Evolutionary conservation across 164 flowering plant species (phyloP).

Genomic region (Vitis cinerea): DNA sequence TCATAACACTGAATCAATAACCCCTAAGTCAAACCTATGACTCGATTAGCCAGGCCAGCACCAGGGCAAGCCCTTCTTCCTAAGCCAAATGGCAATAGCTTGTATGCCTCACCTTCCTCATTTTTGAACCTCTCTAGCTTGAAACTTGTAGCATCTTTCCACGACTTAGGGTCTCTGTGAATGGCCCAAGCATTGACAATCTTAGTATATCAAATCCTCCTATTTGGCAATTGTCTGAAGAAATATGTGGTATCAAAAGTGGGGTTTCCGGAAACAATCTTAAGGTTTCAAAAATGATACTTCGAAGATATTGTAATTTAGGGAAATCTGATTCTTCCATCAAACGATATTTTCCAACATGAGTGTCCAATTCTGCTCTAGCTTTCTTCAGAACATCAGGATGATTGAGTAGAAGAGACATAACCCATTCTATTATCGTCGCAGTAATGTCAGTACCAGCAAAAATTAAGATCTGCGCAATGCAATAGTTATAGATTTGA

Average conservation of each 20-base stretch:
- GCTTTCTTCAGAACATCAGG: no score
- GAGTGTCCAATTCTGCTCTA: no score
- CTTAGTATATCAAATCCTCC: constrained; percentile 7
- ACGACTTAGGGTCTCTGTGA: constrained; percentile 5
- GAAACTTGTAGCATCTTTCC: constrained; percentile 9
- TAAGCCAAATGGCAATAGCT: constrained; percentile 6
- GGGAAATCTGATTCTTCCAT: no score
- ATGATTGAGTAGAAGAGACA: not conserved
- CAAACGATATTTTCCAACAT: no score
- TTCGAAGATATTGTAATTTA: no score
- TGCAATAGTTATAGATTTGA: not conserved
- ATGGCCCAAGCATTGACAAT: not conserved
- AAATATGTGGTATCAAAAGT: constrained; percentile 9
- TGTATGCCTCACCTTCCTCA: not conserved
- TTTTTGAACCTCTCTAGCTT: constrained; percentile 10
- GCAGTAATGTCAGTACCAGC: not conserved
- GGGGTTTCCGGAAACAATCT: constrained; percentile 8
- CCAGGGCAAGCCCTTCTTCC: constrained; percentile 12
- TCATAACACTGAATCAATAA: constrained; percentile 1
- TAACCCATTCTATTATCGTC: constrained; percentile 9
- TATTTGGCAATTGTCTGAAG: not conserved
- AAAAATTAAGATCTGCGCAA: not conserved
- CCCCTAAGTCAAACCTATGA: constrained; percentile 1
- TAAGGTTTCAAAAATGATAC: no score
- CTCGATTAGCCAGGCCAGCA: not conserved